Evolutionary conservation across 208 protist genomes (phyloP).

Genomic region (Leishmania guyanensis): DNA sequence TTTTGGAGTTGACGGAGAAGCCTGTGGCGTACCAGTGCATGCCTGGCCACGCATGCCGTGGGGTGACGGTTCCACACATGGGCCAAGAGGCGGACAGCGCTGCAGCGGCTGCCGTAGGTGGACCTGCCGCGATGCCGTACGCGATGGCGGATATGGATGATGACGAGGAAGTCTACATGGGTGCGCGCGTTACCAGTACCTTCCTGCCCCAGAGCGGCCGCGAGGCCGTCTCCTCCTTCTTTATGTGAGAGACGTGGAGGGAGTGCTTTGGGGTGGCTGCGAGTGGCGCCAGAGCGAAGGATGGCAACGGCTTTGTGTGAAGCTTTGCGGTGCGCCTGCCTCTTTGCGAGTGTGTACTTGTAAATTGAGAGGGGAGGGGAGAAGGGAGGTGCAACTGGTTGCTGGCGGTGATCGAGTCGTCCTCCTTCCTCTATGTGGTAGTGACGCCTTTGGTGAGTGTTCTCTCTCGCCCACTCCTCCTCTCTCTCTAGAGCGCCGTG

Average conservation of each 20-base stretch:
- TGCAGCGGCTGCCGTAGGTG: background rate
- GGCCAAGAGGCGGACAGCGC: conserved; percentile 15
- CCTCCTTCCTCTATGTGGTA: background rate
- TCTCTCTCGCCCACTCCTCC: background rate
- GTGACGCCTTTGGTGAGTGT: background rate
- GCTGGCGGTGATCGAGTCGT: background rate
- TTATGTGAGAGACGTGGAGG: conserved; percentile 31
- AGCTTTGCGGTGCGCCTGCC: background rate
- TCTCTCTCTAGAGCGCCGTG: background rate
- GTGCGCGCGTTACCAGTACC: conserved; percentile 21
- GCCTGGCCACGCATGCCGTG: conserved; percentile 64
- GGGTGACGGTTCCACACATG: conserved; percentile 40
- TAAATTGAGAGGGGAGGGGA: background rate
- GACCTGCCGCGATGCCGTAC: conserved; percentile 4
- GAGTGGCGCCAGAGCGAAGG: background rate
- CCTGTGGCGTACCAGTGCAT: conserved; percentile 74
- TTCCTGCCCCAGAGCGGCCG: conserved; percentile 36
- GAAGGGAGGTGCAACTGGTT: background rate
- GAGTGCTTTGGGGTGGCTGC: background rate
- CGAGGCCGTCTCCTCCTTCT: conserved; percentile 83
- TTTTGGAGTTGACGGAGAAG: conserved; percentile 69
- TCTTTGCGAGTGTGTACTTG: conserved; percentile 1
- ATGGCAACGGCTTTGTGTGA: background rate
- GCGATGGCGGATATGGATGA: conserved; percentile 21
- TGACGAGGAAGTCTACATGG: conserved; percentile 37